A percentile compares a stretch with the other conserved stretches of the same genome.
Conservation (phyloP, 2,329 filamentous ascomycete genomes). For the Paramyrothecium sp. region DNA sequence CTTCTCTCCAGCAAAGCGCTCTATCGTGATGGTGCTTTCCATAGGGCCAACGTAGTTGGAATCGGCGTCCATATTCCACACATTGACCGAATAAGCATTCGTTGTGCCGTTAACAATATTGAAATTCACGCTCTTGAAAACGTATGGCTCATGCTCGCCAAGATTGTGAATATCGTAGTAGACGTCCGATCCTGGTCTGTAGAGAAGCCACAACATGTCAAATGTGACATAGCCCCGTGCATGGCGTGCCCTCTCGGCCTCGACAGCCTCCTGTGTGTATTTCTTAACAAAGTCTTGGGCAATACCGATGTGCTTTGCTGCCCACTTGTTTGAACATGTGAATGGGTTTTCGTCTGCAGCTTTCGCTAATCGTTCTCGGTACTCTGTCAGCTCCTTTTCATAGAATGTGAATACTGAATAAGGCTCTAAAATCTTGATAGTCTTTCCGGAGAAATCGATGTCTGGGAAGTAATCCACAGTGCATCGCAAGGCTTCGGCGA, state of each 20-base stretch:
- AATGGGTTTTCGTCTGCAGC: neutral
- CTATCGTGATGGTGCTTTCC: neutral
- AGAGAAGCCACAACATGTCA: constrained; percentile 16
- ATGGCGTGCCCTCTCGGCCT: constrained; percentile 8
- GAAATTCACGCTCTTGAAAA: neutral
- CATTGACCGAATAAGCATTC: neutral
- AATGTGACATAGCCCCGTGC: constrained; percentile 9
- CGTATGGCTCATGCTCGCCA: constrained; percentile 8
- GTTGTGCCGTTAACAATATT: neutral
- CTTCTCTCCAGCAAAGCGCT: constrained; percentile 8
- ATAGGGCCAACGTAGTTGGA: constrained; percentile 2
- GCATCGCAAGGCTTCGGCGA: constrained; percentile 12
- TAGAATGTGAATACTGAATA: constrained; percentile 9
- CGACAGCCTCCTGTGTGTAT: constrained; percentile 2
- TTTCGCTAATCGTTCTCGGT: neutral
- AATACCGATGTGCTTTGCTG: constrained; percentile 8
- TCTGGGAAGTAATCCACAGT: constrained; percentile 15
- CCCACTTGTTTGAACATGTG: constrained; percentile 6
- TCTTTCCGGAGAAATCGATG: constrained; percentile 4
- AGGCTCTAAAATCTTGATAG: constrained; percentile 4
- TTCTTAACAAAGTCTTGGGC: constrained; percentile 10
- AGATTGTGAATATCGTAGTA: constrained; percentile 2
- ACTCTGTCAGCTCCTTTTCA: constrained; percentile 10
- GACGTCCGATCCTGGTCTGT: constrained; percentile 9
- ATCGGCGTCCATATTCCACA: constrained; percentile 2